Base-by-base conservation (phyloP, 768 basidiomycete genomes). In the Cyclocybe aegerita region DNA sequence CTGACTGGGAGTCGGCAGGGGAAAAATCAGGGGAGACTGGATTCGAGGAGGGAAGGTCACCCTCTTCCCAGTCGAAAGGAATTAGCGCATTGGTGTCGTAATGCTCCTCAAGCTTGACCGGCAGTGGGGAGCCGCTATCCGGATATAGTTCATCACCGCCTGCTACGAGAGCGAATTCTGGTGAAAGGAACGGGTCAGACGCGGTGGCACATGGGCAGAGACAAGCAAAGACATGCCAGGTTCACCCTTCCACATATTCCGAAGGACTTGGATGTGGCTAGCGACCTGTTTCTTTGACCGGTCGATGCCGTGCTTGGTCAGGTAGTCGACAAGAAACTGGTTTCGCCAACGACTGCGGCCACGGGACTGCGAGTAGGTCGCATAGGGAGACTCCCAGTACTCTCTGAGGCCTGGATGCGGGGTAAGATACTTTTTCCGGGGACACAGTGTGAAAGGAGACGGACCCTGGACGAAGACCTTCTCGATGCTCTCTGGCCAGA, bases 241-340 rank as follows among this genome's bases (percentile, higher is more conserved):
- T 52, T 87, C 82, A 16, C 88, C 89, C 65, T 90, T 90, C 88
- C 88, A 90, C 89, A 91, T 91, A 63, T 91, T 91, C 44, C 88
- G 74, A 48, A 90, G 66, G 49, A 90, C 89, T 62, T 92, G 90
- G 46, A 92, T 88, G 60, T 92, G 90, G 66, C 86, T 88, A n/a
- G 90, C 90, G 56, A 92, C 90, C 66, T 92, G 90, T 67, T 92
- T 91, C 76, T 91, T 91, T 39, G 87, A 78, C 37, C 90, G 83
- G 23, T 77, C 76, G 63, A 92, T 80, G 48, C 85, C 86, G 34
- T 76, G 71, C 56, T 81, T 83, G 48, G 83, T 76, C 52, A 92
- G 80, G 60, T 88, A 86, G 56, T 90, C 88, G 63, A 91, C 89
- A 54, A 92, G 80, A 64, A 86, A 92, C 69, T 90, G 88, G 70